Conservation (phyloP, 179 eudicot species). For the Actinidia arguta region DNA sequence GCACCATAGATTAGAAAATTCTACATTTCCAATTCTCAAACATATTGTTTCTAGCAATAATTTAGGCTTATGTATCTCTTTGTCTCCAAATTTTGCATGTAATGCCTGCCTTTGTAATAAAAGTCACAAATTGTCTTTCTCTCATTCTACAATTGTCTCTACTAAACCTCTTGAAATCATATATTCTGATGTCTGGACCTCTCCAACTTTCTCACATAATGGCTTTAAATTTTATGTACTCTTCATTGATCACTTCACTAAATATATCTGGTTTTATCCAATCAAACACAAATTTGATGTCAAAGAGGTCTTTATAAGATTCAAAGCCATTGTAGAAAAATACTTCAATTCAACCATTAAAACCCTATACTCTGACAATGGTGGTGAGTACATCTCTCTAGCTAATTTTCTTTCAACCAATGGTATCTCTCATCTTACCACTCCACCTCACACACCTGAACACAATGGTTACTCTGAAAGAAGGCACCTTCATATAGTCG, state of each 20-base stretch:
- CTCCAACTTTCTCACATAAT: not conserved
- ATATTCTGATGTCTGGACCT: constrained; percentile 3
- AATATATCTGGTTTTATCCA: constrained; percentile 1
- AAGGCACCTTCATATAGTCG: not conserved
- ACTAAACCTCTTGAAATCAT: too few species aligned
- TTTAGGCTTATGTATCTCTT: too few species aligned
- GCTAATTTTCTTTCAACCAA: too few species aligned
- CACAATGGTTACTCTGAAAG: not conserved
- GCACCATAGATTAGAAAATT: too few species aligned
- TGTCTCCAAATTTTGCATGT: too few species aligned
- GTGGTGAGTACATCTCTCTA: not conserved
- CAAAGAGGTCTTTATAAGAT: not conserved
- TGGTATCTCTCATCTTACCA: not conserved
- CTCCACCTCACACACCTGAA: not conserved
- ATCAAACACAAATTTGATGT: not conserved
- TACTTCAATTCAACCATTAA: not conserved
- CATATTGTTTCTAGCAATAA: too few species aligned
- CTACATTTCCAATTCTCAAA: too few species aligned
- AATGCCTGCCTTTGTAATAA: too few species aligned
- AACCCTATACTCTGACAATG: not conserved
- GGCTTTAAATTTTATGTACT: not conserved
- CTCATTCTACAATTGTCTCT: too few species aligned
- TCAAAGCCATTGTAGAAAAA: not conserved
- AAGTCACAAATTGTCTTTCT: not conserved
- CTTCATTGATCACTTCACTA: constrained; percentile 7